Percentiles rank a stretch among this genome's conserved stretches.
These are phyloP conservation scores for Stipa capillata DNA, from an alignment of 176 grass and related monocot species.

Conservation along the genomic window DNA sequence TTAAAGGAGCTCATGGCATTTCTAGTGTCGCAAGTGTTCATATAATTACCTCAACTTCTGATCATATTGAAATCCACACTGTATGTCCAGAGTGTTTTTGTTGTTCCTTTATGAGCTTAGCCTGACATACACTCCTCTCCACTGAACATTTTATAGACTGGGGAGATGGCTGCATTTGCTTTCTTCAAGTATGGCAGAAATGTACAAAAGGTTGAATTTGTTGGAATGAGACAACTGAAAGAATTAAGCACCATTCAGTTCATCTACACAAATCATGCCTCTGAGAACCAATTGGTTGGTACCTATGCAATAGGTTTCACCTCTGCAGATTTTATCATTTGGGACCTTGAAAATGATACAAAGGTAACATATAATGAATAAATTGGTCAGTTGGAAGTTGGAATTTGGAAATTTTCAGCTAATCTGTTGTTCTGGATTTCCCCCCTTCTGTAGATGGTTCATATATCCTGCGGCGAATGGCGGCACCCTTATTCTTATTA, in stretches of 20 bases:
- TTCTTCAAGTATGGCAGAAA: slow-evolving; percentile 66
- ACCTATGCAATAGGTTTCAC: slow-evolving; percentile 87
- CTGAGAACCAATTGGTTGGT: slow-evolving; percentile 11
- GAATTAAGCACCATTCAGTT: slow-evolving; percentile 80
- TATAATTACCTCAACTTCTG: slow-evolving; percentile 36
- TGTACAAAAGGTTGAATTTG: slow-evolving; percentile 44
- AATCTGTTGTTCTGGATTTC: slow-evolving; percentile 8
- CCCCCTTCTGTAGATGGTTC: slow-evolving; percentile 32
- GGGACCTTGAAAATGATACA: slow-evolving; percentile 85
- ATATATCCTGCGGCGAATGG: slow-evolving; percentile 96
- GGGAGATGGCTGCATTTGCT: slow-evolving; percentile 98
- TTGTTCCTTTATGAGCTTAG: slow-evolving; percentile 14
- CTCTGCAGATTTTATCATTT: slow-evolving; percentile 92
- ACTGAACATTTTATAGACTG: slow-evolving; percentile 65
- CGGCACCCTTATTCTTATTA: slow-evolving; percentile 83
- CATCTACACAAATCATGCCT: slow-evolving; percentile 20
- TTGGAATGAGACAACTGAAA: slow-evolving; percentile 95
- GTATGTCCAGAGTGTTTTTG: slow-evolving; percentile 34
- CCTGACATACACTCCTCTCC: slow-evolving; percentile 9
- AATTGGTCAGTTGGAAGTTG: not conserved
- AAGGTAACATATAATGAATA: slow-evolving; percentile 39
- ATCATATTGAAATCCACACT: slow-evolving; percentile 56
- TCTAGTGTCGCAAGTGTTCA: slow-evolving; percentile 76
- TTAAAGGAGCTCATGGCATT: slow-evolving; percentile 98
- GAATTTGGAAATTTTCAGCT: not conserved